Base-by-base conservation (phyloP, 345 rosid species). In the Noccaea bulbosa region DNA sequence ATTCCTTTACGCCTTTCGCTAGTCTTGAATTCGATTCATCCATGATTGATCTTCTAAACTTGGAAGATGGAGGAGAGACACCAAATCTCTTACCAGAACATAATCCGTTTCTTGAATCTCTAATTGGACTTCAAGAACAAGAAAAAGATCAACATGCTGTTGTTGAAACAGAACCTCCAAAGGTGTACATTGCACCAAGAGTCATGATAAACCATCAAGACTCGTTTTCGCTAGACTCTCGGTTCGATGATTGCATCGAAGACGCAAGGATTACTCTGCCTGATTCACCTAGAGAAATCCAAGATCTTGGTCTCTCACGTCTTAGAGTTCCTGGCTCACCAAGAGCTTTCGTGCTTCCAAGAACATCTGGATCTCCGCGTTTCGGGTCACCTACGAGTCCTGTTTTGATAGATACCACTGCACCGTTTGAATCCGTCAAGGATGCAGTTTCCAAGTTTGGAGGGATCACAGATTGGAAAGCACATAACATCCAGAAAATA, bases 401-500 rank as follows among this genome's bases (percentile, higher is more conserved):
- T 49, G 58, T 54, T 3, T 78, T 85, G 71, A 85, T 94, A 20
- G 96, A 91, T 77, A 94, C 97, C 4, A 73, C 86, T 9, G 87
- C 95, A n/a, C 99, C 99, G 20, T 78, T 94, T 41, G 97, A 94
- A 78, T 94, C 97, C 1, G 99, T 94, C 30, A 94, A 94, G 71
- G 88, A 85, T 69, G 99, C 86, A 33, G 99, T 94, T 81, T 91
- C 97, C 32, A 91, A 83, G 78, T 91, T 93, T 62, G 99, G 97
- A 22, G 99, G 99, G 69, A 94, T 91, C 76, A 89, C 87, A 56
- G 97, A 94, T 69, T 94, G 99, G 99, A 94, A 91, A 83, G 99
- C 93, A 38, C 99, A 91, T 67, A 86, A 76, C 80, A 66, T 85
- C 54, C 87, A 88, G 51, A 82, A 87, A 17, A 83, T 89, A 70